Evolutionary conservation across 495 filamentous ascomycete species (phyloP).

Genomic region (Bacidia rubella): DNA sequence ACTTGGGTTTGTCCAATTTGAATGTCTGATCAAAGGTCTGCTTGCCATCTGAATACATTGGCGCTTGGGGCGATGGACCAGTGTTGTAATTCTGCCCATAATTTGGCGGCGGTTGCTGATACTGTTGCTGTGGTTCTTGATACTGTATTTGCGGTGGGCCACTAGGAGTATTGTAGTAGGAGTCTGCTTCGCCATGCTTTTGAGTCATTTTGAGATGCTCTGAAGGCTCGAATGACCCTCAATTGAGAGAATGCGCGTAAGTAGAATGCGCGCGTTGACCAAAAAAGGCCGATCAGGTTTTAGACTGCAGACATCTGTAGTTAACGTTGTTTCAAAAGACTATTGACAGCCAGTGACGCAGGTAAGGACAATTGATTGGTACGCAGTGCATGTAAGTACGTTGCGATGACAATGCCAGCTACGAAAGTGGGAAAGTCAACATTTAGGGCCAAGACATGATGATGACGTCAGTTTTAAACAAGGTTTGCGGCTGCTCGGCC

Average conservation of each 20-base stretch:
- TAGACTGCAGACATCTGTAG: background rate
- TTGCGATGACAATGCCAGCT: too few relatives aligned
- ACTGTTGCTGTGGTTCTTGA: slow-evolving; percentile 13
- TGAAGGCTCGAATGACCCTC: background rate
- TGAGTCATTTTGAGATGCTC: slow-evolving; percentile 13
- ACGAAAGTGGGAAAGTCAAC: too few relatives aligned
- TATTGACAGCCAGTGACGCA: too few relatives aligned
- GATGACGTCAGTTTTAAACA: too few relatives aligned
- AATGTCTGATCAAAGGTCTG: slow-evolving; percentile 66
- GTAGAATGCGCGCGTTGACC: background rate
- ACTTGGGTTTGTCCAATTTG: slow-evolving; percentile 69
- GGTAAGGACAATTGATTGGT: too few relatives aligned
- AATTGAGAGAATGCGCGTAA: background rate
- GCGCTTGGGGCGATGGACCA: slow-evolving; percentile 4
- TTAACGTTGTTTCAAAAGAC: background rate
- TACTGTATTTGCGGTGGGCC: background rate
- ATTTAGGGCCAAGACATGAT: too few relatives aligned
- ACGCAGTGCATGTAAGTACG: too few relatives aligned
- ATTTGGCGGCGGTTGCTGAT: slow-evolving; percentile 13
- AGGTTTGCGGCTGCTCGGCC: too few relatives aligned
- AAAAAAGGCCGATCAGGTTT: too few relatives aligned
- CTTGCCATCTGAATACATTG: slow-evolving; percentile 24
- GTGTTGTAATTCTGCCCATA: slow-evolving; percentile 18
- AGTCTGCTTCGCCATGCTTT: slow-evolving; percentile 21
- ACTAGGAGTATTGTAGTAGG: slow-evolving; percentile 18